Conservation (phyloP, 176 grass and related monocot species). For the Aegilops sharonensis region DNA sequence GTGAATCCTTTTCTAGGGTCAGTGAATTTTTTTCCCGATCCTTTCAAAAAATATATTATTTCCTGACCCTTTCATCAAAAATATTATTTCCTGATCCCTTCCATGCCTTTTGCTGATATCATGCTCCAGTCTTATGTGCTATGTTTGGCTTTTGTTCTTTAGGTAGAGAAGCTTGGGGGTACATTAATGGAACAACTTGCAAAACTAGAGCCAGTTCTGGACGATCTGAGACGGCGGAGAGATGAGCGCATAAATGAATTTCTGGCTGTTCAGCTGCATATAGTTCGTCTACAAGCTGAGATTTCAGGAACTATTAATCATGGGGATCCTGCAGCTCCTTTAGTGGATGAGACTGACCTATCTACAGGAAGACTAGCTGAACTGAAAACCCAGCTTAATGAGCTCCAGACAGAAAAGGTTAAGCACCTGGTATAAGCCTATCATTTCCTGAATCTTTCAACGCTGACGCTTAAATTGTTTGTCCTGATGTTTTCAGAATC, state of each 20-base stretch:
- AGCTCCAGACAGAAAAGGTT: constrained; percentile 84
- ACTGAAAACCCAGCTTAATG: constrained; percentile 59
- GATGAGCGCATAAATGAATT: constrained; percentile 71
- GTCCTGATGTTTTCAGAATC: constrained; percentile 52
- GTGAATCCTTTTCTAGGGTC: constrained; percentile 74
- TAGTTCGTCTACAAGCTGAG: constrained; percentile 60
- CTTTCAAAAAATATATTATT: background rate
- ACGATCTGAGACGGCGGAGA: constrained; percentile 56
- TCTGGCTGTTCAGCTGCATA: constrained; percentile 51
- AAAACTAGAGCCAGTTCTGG: constrained; percentile 62
- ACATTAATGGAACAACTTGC: constrained; percentile 71
- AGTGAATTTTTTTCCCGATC: background rate
- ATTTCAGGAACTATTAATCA: constrained; percentile 65
- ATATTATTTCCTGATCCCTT: background rate
- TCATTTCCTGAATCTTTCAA: background rate
- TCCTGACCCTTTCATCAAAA: background rate
- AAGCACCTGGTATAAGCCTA: background rate
- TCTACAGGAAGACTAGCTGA: constrained; percentile 56
- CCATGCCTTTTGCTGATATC: background rate
- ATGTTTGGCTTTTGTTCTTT: background rate
- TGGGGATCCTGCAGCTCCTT: constrained; percentile 30
- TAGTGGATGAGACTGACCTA: constrained; percentile 63
- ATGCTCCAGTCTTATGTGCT: background rate
- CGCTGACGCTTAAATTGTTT: constrained; percentile 17
- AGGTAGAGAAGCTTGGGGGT: constrained; percentile 66